These are phyloP conservation scores for Kwoniella mangroviensis DNA, from an alignment of 768 basidiomycete species.

Conservation along the genomic window DNA sequence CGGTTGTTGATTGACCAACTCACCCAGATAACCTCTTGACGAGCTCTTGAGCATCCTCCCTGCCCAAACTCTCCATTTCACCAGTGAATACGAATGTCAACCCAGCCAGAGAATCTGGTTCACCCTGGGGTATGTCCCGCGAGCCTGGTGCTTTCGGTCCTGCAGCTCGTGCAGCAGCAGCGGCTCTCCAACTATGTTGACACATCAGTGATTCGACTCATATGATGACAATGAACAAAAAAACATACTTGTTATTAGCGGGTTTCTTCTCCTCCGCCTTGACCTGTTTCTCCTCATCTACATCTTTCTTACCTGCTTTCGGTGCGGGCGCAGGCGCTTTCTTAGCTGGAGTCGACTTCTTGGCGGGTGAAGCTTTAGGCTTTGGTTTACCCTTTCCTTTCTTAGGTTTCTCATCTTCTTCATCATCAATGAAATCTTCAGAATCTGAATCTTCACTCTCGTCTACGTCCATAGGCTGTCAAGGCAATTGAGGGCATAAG, in stretches of 20 bases:
- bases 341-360: conserved; percentile 32
- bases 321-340: conserved; percentile 27
- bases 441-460: conserved; percentile 24
- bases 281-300: conserved; percentile 31
- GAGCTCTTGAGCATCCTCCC: conserved; percentile 83
- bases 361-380: conserved; percentile 27
- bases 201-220: too few relatives aligned
- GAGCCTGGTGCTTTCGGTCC: conserved; percentile 61
- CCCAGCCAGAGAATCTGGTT: conserved; percentile 75
- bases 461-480: conserved; percentile 46
- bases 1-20: too few relatives aligned
- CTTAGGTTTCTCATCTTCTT: conserved; percentile 34
- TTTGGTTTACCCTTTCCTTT: conserved; percentile 38
- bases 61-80: conserved; percentile 80
- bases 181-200: conserved; percentile 51
- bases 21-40: conserved; percentile 93
- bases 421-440: conserved; percentile 40
- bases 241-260: conserved; percentile 59
- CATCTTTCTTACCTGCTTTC: conserved; percentile 23
- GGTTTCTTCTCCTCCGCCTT: conserved; percentile 49
- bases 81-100: conserved; percentile 95
- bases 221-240: not conserved
- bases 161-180: conserved; percentile 33
- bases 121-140: conserved; percentile 74
- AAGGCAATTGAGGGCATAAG: conserved; percentile 10